Evolutionary conservation across 495 filamentous ascomycete species (phyloP).

Genomic region (Aspergillus egyptiacus): DNA sequence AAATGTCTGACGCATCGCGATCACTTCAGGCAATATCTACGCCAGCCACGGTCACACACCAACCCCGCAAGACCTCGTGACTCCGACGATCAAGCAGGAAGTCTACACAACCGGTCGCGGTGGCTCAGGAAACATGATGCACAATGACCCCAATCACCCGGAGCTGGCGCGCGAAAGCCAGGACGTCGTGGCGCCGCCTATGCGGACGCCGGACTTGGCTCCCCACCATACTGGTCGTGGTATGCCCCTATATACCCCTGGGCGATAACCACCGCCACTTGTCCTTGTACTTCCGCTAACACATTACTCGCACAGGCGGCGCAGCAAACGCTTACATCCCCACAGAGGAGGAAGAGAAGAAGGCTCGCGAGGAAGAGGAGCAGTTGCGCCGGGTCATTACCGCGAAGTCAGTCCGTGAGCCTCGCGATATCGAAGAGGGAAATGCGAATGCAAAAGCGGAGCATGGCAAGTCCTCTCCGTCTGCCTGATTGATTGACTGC

Average conservation of each 20-base stretch:
- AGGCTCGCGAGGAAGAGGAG: conserved; percentile 30
- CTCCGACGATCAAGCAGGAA: conserved; percentile 74
- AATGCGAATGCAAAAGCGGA: conserved; percentile 22
- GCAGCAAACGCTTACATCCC: conserved; percentile 42
- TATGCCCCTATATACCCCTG: conserved; percentile 19
- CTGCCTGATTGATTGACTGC: conserved; percentile 10
- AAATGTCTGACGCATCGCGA: conserved; percentile 1
- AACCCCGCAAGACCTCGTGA: conserved; percentile 59
- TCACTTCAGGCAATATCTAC: conserved; percentile 62
- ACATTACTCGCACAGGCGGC: conserved; percentile 26
- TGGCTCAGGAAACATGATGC: conserved; percentile 70
- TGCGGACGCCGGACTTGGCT: conserved; percentile 41
- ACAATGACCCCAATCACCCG: conserved; percentile 55
- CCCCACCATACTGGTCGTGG: conserved; percentile 43
- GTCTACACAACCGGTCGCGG: conserved; percentile 79
- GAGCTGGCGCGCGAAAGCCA: conserved; percentile 71
- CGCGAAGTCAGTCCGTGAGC: conserved; percentile 27
- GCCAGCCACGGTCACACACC: conserved; percentile 44
- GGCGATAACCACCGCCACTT: background rate
- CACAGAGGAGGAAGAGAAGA: conserved; percentile 33
- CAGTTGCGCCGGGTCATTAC: conserved; percentile 34
- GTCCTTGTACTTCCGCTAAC: background rate
- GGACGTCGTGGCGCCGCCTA: conserved; percentile 60
- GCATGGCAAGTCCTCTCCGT: conserved; percentile 20
- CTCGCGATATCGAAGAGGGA: conserved; percentile 30